Conservation (phyloP, 306 rosid species). For the Hippophae gyantsensis region DNA sequence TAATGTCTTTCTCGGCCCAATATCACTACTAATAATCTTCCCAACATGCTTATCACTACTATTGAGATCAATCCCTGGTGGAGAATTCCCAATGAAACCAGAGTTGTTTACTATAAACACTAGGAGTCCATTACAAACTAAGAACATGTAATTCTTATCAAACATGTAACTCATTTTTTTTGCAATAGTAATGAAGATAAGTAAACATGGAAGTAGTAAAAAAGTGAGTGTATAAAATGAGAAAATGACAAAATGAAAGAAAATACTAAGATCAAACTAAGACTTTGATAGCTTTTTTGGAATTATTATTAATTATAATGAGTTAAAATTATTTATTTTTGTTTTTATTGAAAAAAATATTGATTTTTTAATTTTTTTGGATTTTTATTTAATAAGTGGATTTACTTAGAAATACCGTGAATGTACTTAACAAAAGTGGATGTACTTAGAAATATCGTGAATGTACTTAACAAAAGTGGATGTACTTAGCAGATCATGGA, state of each 20-base stretch:
- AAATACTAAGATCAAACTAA: slow-evolving; percentile 30
- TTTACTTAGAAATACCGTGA: no score
- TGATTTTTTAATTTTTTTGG: no score
- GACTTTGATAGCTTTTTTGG: slow-evolving; percentile 23
- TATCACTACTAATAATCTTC: neutral
- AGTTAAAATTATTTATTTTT: no score
- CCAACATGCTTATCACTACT: neutral
- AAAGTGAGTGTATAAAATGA: neutral
- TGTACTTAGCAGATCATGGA: no score
- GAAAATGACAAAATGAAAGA: slow-evolving; percentile 19
- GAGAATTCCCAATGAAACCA: slow-evolving; percentile 22
- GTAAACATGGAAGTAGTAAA: slow-evolving; percentile 14
- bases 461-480: no score
- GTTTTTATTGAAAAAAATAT: no score
- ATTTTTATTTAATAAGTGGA: no score
- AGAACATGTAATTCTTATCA: slow-evolving; percentile 52
- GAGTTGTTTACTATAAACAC: slow-evolving; percentile 37
- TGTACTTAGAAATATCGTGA: no score
- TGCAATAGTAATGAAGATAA: slow-evolving; percentile 23
- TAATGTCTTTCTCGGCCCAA: neutral
- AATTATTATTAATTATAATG: neutral
- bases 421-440: no score
- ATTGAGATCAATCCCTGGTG: slow-evolving; percentile 6
- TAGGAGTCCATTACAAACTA: slow-evolving; percentile 56
- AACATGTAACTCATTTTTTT: slow-evolving; percentile 15